A percentile compares a stretch with the other conserved stretches of the same genome.
phyloP scores from a whole-genome alignment of 495 filamentous ascomycete species.

The Penicillium simplicissimum region DNA sequence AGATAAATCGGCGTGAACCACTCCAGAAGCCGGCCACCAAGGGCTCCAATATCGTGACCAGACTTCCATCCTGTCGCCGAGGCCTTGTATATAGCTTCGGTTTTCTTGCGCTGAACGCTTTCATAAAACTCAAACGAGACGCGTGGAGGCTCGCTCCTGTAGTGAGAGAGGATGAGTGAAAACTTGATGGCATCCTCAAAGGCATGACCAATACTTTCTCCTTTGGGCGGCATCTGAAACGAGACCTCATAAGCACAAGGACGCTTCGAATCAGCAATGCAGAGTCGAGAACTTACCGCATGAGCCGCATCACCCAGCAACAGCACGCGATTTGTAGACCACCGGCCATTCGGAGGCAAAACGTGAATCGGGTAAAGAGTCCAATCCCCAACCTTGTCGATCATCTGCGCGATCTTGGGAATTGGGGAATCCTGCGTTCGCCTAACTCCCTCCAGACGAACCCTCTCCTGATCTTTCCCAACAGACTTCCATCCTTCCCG shows the following conservation, averaged over 20 bases:
- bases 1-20: background rate
- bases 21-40: background rate
- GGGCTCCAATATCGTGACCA: background rate
- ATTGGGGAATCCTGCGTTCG: conserved; percentile 25
- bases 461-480: conserved; percentile 37
- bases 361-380: conserved; percentile 53
- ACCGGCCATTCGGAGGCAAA: conserved; percentile 43
- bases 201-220: conserved; percentile 50
- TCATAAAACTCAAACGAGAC: background rate
- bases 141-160: background rate
- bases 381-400: conserved; percentile 48
- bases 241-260: background rate
- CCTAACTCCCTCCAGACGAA: conserved; percentile 15
- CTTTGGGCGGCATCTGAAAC: conserved; percentile 52
- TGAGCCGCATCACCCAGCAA: conserved; percentile 47
- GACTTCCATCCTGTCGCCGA: conserved; percentile 5
- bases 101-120: background rate
- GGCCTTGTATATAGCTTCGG: background rate
- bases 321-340: conserved; percentile 42
- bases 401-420: conserved; percentile 37
- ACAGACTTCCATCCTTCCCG: conserved; percentile 45
- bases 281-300: background rate
- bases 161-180: conserved; percentile 34
- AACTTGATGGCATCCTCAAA: conserved; percentile 53
- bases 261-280: background rate